A percentile compares a stretch with the other conserved stretches of the same genome.
These are phyloP conservation scores for Ascochyta viciae-villosae DNA, from an alignment of 2,329 filamentous ascomycete species.

Conservation along the genomic window DNA sequence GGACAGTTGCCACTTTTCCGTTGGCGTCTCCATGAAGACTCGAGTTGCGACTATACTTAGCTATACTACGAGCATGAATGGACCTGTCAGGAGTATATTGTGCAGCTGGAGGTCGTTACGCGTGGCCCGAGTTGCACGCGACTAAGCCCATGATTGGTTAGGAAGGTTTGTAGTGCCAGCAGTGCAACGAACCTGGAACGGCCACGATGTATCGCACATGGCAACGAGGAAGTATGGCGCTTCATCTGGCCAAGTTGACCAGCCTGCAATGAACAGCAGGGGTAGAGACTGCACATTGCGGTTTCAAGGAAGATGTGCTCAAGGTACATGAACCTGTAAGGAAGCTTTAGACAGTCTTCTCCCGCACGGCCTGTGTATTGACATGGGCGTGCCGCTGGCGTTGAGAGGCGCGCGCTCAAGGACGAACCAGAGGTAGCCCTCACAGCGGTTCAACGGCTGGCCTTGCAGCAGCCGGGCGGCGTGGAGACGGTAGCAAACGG, in stretches of 20 bases:
- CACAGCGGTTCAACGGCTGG: conserved; percentile 36
- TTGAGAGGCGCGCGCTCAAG: conserved; percentile 45
- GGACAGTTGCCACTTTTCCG: neutral
- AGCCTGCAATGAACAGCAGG: conserved; percentile 32
- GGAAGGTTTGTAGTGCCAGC: conserved; percentile 14
- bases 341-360: conserved; percentile 31
- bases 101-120: conserved; percentile 33
- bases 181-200: conserved; percentile 30
- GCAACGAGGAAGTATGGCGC: conserved; percentile 30
- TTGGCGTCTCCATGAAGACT: conserved; percentile 6
- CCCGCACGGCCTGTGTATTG: conserved; percentile 36
- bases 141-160: conserved; percentile 33
- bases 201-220: conserved; percentile 28
- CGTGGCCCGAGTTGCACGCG: conserved; percentile 36
- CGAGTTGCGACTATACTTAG: conserved; percentile 9
- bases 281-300: conserved; percentile 43
- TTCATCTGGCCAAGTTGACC: conserved; percentile 29
- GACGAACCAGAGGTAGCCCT: conserved; percentile 42
- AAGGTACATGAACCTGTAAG: conserved; percentile 36
- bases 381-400: conserved; percentile 39
- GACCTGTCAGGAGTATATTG: conserved; percentile 18
- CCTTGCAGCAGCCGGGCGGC: conserved; percentile 31
- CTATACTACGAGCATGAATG: conserved; percentile 4
- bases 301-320: conserved; percentile 37
- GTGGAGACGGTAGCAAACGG: conserved; percentile 34